These are phyloP conservation scores for Colletotrichum somersetense DNA, from an alignment of 2,329 filamentous ascomycete genomes.

Conservation along the genomic window DNA sequence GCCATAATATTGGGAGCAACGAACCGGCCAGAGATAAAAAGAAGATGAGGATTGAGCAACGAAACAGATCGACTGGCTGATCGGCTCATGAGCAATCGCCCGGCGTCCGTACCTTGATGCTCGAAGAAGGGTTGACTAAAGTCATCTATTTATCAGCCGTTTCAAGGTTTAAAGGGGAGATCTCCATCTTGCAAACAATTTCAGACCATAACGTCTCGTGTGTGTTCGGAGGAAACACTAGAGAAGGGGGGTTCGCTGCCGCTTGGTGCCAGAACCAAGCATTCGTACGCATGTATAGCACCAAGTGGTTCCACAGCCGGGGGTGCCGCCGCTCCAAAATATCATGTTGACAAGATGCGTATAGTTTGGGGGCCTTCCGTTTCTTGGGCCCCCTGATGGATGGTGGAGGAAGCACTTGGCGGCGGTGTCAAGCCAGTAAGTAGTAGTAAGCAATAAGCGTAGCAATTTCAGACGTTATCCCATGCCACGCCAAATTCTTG, in stretches of 20 bases:
- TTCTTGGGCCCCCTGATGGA: background rate
- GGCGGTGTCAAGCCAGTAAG: background rate
- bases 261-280: background rate
- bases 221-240: conserved; percentile 21
- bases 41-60: conserved; percentile 1
- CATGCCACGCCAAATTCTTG: conserved; percentile 25
- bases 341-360: background rate
- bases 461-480: conserved; percentile 29
- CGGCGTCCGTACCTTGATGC: background rate
- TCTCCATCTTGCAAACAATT: background rate
- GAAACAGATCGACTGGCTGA: background rate
- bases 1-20: background rate
- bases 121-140: background rate
- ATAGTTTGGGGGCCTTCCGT: background rate
- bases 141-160: background rate
- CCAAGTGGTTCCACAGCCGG: background rate
- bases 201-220: conserved; percentile 26
- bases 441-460: background rate
- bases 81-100: background rate
- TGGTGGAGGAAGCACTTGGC: background rate
- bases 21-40: background rate
- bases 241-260: background rate
- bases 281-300: background rate
- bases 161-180: background rate
- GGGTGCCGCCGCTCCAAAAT: background rate